Base-by-base conservation (phyloP, 495 filamentous ascomycete species). In the Cudoniella acicularis region DNA sequence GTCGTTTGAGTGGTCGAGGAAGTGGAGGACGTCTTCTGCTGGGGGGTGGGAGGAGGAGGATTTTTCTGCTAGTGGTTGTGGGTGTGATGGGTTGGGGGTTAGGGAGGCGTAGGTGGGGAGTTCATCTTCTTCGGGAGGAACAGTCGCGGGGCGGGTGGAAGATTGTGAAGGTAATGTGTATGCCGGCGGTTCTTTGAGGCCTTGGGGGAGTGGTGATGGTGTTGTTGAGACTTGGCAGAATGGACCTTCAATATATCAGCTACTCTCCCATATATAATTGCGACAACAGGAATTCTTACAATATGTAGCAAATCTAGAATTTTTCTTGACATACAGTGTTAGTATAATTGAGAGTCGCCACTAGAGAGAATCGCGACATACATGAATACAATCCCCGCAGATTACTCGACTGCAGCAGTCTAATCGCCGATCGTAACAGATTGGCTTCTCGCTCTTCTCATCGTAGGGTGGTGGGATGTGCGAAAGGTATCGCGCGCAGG, bases 1-100 rank as follows among this genome's bases (percentile, higher is more conserved):
- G 61, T 92, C 89, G 41, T 78, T 68, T 1, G 70, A 69, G 53
- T 84, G 82, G 63, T 86, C 72, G 13, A 92, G 68, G 67, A 89
- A 88, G 69, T 92, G 88, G 13, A 88, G 72, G 1, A 81, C 83
- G 67, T 88, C 84, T 57, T 83, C 76, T n/a, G n/a, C n/a, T n/a
- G n/a, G n/a, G n/a, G n/a, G n/a, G n/a, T n/a, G n/a, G 60, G 57
- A 26, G 59, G 50, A 23, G 18, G 53, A 51, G 8, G 11, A 36
- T 59, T 73, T 72, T 50, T 74, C 70, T 3, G 61, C 46, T 13
- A 67, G n/a, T n/a, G n/a, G n/a, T n/a, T n/a, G n/a, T n/a, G 54
- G 11, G 65, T 63, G 27, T 73, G 66, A 52, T 67, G 70, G 26
- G 56, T 61, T 41, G 45, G 53, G 60, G 55, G 4, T 36, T 36